Evolutionary conservation across 2,329 filamentous ascomycete species (phyloP).

Genomic region (Lecanicillium sp.): DNA sequence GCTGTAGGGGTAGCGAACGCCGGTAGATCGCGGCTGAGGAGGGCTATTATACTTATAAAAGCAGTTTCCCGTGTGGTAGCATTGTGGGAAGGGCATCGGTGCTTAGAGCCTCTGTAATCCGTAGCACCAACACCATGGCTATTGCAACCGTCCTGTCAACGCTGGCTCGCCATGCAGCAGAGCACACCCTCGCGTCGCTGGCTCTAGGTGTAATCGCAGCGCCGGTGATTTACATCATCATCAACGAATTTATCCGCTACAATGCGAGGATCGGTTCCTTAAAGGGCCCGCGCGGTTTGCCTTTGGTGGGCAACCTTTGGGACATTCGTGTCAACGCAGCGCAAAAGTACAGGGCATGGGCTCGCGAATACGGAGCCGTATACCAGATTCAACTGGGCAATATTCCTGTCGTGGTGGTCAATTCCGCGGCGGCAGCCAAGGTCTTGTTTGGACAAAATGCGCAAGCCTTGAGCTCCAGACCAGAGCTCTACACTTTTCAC

Average conservation of each 20-base stretch:
- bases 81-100: too few species aligned
- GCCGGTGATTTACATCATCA: slow-evolving; percentile 35
- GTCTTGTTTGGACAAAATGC: slow-evolving; percentile 43
- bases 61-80: too few species aligned
- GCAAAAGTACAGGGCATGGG: slow-evolving; percentile 49
- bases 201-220: slow-evolving; percentile 16
- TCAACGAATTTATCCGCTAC: slow-evolving; percentile 40
- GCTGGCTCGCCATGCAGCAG: too few species aligned
- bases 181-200: slow-evolving; percentile 4
- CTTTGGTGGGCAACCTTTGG: slow-evolving; percentile 46
- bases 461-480: slow-evolving; percentile 46
- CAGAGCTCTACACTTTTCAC: slow-evolving; percentile 53
- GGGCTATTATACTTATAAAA: too few species aligned
- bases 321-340: slow-evolving; percentile 48
- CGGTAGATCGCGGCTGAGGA: too few species aligned
- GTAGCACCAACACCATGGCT: too few species aligned
- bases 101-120: too few species aligned
- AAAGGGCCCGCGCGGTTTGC: slow-evolving; percentile 40
- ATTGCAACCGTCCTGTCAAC: too few species aligned
- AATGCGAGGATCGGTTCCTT: slow-evolving; percentile 36
- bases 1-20: too few species aligned
- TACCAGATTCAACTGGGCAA: slow-evolving; percentile 53
- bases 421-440: slow-evolving; percentile 43
- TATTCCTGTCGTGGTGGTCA: slow-evolving; percentile 47
- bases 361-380: slow-evolving; percentile 37